Base-by-base conservation (phyloP, 352 stramenopile species). In the Pythium brachiatum region DNA sequence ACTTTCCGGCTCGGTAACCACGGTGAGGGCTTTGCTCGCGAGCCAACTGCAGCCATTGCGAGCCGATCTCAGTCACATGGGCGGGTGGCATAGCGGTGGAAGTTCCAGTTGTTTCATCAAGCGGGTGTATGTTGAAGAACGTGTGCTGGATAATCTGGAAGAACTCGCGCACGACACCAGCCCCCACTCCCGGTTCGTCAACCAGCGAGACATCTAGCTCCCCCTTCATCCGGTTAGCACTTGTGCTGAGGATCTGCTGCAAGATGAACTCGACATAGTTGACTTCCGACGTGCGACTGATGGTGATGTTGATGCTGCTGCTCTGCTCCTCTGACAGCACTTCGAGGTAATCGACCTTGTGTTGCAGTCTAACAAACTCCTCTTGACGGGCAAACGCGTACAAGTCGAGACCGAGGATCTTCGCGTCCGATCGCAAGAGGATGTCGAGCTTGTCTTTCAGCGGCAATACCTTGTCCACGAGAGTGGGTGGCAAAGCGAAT, bases 341-440 rank as follows among this genome's bases (percentile, higher is more conserved):
- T 4, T 72, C 64, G n/a, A 91, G 54, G 36, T 91, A 91, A 36
- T 91, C 79, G 25, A 91, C 76, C 62, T 91, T 91, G 68, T 91
- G 79, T 56, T 91, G 79, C n/a, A 91, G 68, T 31, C 76, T 69
- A 27, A 91, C 72, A 13, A 87, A 31, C 29, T 69, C 51, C 0
- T 69, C 55, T 9, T 81, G 62, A 0, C 70, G 70, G n/a, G 81
- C 76, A 25, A 91, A 74, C 1, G 78, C 66, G 60, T 88, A 88
- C 62, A 91, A 67, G 41, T 91, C 79, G 21, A 89, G 67, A 9
- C 81, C 79, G 7, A 91, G 64, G 20, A 91, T 75, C 65, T 91
- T 91, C 3, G 79, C 72, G n/a, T 91, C 79, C 0, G 79, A 90
- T 13, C 78, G 75, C 16, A 90, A 71, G 1, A 90, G 66, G 13